A percentile compares a stretch with the other conserved stretches of the same genome.
These are phyloP conservation scores for Pichia sp. DNA, from an alignment of 1,139 yeast species.

Conservation along the genomic window DNA sequence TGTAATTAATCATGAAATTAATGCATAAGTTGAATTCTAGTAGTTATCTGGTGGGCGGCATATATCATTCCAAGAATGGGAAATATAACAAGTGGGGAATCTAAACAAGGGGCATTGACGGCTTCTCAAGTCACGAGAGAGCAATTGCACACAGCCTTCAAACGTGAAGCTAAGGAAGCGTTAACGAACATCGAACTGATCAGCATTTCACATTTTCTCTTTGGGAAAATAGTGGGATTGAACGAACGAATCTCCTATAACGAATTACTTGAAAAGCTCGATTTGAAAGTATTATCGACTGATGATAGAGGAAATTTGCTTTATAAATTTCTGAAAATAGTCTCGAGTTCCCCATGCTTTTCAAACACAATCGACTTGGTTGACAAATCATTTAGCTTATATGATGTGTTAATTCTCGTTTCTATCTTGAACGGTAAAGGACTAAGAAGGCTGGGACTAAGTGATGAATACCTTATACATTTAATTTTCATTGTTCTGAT, in stretches of 20 bases:
- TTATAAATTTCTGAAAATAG: conserved; percentile 3
- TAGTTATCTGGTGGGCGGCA: not conserved
- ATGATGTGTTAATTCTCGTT: conserved; percentile 2
- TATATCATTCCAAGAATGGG: conserved; percentile 6
- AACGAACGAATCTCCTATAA: conserved; percentile 4
- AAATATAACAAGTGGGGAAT: conserved; percentile 3
- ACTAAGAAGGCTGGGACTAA: conserved; percentile 2
- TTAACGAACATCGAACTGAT: conserved; percentile 12
- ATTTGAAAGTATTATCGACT: not conserved
- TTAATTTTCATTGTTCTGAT: conserved; percentile 3
- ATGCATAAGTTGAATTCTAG: not conserved
- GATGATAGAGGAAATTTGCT: conserved; percentile 1
- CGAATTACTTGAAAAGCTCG: not conserved
- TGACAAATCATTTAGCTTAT: conserved; percentile 2
- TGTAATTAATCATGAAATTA: not conserved
- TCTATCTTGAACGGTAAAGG: conserved; percentile 8
- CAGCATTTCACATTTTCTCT: conserved; percentile 8
- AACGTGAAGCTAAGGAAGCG: conserved; percentile 3
- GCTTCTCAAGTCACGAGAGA: conserved; percentile 1
- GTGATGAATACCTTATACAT: conserved; percentile 5
- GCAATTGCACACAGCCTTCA: not conserved
- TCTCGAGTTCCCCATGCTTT: conserved; percentile 11
- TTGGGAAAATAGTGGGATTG: conserved; percentile 8
- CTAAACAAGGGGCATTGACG: not conserved
- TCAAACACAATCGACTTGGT: not conserved